Conservation (phyloP, 345 rosid species). For the Barbarea vulgaris region DNA sequence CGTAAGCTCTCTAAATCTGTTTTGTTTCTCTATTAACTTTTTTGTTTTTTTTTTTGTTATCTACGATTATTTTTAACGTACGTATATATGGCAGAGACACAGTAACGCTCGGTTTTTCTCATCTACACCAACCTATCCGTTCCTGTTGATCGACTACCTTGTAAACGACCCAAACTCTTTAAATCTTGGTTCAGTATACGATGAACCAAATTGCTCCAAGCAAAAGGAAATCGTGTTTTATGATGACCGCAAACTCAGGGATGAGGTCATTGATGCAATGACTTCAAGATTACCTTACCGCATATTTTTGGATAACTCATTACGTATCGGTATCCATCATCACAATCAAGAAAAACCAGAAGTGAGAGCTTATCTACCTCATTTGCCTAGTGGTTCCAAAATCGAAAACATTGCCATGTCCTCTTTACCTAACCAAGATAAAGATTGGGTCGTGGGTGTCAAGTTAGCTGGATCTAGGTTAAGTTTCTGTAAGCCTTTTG, state of each 20-base stretch:
- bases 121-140: not conserved
- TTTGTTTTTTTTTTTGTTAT: not conserved
- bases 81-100: not conserved
- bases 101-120: not conserved
- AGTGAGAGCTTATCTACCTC: not conserved
- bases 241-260: not conserved
- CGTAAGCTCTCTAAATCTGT: not conserved
- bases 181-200: too few relatives aligned
- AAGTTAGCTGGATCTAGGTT: constrained; percentile 2
- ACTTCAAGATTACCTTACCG: not conserved
- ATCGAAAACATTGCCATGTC: constrained; percentile 12
- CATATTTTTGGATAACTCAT: not conserved
- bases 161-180: not conserved
- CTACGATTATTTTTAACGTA: not conserved
- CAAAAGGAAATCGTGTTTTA: not conserved
- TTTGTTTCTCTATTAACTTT: not conserved
- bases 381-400: not conserved
- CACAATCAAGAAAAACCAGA: not conserved
- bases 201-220: not conserved
- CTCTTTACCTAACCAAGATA: constrained; percentile 2
- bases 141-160: not conserved
- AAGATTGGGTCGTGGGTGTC: constrained; percentile 22
- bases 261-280: not conserved
- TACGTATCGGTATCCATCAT: not conserved
- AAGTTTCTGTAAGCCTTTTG: constrained; percentile 5